Base-by-base conservation (phyloP, 2,329 filamentous ascomycete species). In the Talaromyces sp. region DNA sequence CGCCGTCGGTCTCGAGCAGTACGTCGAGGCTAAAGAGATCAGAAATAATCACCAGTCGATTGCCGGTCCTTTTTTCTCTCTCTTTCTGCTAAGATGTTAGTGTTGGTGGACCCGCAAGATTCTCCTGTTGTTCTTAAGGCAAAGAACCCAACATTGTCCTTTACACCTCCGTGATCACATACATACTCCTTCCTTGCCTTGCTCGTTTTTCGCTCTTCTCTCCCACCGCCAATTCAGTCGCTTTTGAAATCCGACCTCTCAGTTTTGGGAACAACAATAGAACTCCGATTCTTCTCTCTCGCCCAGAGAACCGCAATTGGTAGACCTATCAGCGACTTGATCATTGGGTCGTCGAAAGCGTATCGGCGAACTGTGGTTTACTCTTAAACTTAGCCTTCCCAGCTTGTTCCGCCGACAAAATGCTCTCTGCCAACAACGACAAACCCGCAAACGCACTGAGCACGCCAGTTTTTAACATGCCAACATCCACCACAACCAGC, bases 371-470 rank as follows among this genome's bases (percentile, higher is more conserved):
- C 23, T 23, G 23, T 16, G 36, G 36, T 40, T 40, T 6, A 40
- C 14, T n/a, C 4, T 40, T 40, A 40, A 40, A n/a, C 36, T 40
- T 40, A n/a, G 36, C 33, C 18, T 56, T 56, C n/a, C 54, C 54
- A 23, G 9, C 27, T 56, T 18, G 12, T 56, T 56, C 54, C 54
- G 34, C 31, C 27, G 27, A 53, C 56, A 64, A 30, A 27, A 64
- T 64, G 62, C 44, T 64, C 36, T 61, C 62, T 31, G 56, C 62
- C 50, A 61, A 47, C 44, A 47, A 61, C 59, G 62, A 62, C 18
- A 59, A 61, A 36, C 42, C 57, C 30, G 51, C 57, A 14, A 62
- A 62, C 55, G 62, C 60, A 31, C 27, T 65, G 53, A 59, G 36
- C 30, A 61, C 63, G 31, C 51, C 63, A 30, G 57, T 62, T 12